Base-by-base conservation (phyloP, 306 rosid species). In the Quercus glauca region DNA sequence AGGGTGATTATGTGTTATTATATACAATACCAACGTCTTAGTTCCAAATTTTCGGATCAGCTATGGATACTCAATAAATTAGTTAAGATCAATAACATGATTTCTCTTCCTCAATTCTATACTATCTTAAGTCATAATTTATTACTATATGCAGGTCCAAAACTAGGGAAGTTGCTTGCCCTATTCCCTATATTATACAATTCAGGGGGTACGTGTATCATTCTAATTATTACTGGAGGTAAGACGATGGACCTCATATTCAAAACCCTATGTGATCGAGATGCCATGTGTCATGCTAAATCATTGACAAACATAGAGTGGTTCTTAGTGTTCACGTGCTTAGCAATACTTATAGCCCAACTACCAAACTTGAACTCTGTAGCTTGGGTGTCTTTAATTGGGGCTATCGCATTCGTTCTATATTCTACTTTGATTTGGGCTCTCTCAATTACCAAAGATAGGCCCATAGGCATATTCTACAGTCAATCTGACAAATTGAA, bases 311-410 rank as follows among this genome's bases (percentile, higher is more conserved):
- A 35, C 0, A 35, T 2, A 35, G 41, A 35, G 55, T 91, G 98
- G 89, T 93, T 83, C 82, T 67, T 91, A 65, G 79, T 82, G 20
- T 93, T 93, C 74, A 78, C 89, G 0, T 80, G 85, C 55, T 19
- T 86, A 1, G 93, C 98, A 49, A 87, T 88, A 33, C 63, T 76
- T 49, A 63, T 90, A 1, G 93, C 92, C 10, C 97, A 86, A 29
- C 58, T 89, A 19, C 98, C 94, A 4, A 93, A 87, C 55, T 76
- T 93, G 31, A 85, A 91, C 72, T 91, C 97, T 20, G 0, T 93
- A 18, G 80, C 91, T 18, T 69, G 58, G 15, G 82, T 86, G 13
- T 93, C 98, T 41, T 28, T 91, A 6, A 5, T 87, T 1, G 97
- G 98, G 0, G 83, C 84, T 28, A 41, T 85, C 63, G 12, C 83